Evolutionary conservation across 352 stramenopile genomes (phyloP).

Genomic region (Globisporangium polare): DNA sequence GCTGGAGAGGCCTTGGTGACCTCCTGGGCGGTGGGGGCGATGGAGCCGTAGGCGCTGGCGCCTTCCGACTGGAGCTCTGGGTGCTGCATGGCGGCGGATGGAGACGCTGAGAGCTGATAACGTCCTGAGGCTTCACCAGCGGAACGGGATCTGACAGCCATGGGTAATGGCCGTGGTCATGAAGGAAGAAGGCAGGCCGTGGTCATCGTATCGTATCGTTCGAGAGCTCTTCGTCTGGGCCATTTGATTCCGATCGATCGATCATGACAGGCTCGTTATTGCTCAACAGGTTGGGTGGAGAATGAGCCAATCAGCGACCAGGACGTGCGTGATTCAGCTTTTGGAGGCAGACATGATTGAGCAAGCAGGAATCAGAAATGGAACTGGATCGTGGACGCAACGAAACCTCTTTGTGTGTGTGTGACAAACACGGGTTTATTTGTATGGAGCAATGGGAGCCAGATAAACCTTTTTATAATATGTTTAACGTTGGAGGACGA

Average conservation of each 20-base stretch:
- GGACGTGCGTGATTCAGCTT: slow-evolving; percentile 7
- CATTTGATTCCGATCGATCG: too few species aligned
- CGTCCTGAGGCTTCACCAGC: slow-evolving; percentile 10
- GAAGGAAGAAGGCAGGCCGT: too few species aligned
- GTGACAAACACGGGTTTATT: too few species aligned
- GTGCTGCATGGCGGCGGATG: slow-evolving; percentile 15
- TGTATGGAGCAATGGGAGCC: too few species aligned
- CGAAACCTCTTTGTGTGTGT: background rate
- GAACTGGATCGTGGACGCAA: background rate
- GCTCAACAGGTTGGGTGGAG: slow-evolving; percentile 5
- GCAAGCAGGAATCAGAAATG: background rate
- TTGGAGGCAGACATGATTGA: background rate
- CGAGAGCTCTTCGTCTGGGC: background rate
- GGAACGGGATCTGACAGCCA: slow-evolving; percentile 10
- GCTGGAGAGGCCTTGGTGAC: background rate
- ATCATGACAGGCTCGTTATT: too few species aligned
- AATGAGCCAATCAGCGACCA: slow-evolving; percentile 13
- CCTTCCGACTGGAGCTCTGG: slow-evolving; percentile 33
- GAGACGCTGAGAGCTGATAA: background rate
- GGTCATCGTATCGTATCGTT: too few species aligned
- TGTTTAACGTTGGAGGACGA: too few species aligned
- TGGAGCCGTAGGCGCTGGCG: slow-evolving; percentile 15
- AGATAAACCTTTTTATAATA: too few species aligned
- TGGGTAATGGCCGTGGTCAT: background rate
- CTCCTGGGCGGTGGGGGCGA: slow-evolving; percentile 12